A percentile compares a stretch with the other conserved stretches of the same genome.
Evolutionary conservation across 306 rosid species (phyloP).

Genomic region (Cicer yamashitae): DNA sequence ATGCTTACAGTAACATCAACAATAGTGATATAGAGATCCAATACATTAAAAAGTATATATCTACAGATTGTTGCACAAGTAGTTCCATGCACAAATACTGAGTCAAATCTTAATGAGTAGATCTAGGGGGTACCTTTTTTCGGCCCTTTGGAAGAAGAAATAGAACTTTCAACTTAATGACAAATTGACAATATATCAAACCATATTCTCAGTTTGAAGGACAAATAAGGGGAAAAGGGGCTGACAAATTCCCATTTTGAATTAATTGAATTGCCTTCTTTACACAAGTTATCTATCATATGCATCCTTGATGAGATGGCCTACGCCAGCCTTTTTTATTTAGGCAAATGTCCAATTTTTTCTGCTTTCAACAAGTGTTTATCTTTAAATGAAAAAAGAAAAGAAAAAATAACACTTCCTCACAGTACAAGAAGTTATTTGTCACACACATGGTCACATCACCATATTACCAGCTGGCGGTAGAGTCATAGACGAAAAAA

Average conservation of each 20-base stretch:
- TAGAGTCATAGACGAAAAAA: background rate
- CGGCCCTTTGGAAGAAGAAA: background rate
- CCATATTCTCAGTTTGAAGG: slow-evolving; percentile 10
- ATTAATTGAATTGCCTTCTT: background rate
- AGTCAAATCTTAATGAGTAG: slow-evolving; percentile 23
- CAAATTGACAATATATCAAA: background rate
- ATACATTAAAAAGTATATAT: background rate
- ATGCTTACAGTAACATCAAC: background rate
- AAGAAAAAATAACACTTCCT: background rate
- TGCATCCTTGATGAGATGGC: background rate
- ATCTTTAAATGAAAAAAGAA: background rate
- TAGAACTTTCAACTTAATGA: too few relatives aligned
- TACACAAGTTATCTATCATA: background rate
- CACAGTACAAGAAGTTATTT: slow-evolving; percentile 1
- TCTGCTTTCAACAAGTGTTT: background rate
- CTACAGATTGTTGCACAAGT: background rate
- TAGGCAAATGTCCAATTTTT: background rate
- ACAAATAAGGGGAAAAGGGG: background rate
- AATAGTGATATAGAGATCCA: background rate
- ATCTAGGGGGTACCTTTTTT: slow-evolving; percentile 3
- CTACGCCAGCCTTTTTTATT: background rate
- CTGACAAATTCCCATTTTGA: background rate
- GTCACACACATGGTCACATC: background rate
- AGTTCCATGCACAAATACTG: slow-evolving; percentile 7
- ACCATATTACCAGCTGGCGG: background rate